Conservation (phyloP, 2,329 filamentous ascomycete species). For the Lecanosticta acicola region DNA sequence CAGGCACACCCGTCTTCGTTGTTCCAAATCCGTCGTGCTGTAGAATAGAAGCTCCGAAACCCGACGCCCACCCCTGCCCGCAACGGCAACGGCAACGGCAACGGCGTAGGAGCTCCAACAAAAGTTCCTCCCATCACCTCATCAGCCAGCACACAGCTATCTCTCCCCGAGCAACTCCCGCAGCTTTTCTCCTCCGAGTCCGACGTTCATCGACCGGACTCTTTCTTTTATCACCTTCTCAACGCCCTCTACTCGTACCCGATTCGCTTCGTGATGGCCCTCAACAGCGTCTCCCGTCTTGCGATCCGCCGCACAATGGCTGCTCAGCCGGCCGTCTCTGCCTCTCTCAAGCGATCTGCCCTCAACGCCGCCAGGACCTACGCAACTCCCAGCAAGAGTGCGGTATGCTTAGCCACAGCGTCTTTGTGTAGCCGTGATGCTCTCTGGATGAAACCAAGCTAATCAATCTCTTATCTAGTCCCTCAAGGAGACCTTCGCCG, state of each 20-base stretch:
- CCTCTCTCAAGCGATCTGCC: conserved; percentile 52
- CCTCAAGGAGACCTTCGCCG: conserved; percentile 96
- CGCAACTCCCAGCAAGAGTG: conserved; percentile 85
- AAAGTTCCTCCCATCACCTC: no score
- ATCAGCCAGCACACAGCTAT: no score
- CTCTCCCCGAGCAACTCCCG: no score
- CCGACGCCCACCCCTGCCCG: no score
- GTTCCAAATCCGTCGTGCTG: no score
- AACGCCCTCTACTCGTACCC: conserved; percentile 16
- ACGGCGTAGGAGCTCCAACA: no score
- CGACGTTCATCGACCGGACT: conserved; percentile 1
- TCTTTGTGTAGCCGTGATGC: not conserved
- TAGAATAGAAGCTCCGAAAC: no score
- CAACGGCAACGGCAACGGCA: no score
- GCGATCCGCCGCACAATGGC: conserved; percentile 72
- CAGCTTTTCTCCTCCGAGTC: not conserved
- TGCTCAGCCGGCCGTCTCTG: conserved; percentile 55
- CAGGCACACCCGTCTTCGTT: no score
- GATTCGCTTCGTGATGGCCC: conserved; percentile 27
- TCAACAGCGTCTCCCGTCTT: conserved; percentile 49
- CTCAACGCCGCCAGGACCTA: conserved; percentile 86
- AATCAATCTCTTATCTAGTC: conserved; percentile 53
- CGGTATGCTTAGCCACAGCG: conserved; percentile 52
- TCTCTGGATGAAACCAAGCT: conserved; percentile 5
- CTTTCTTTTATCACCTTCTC: conserved; percentile 10